These are phyloP conservation scores for Centaurea solstitialis DNA, from an alignment of 129 eudicot species.

Conservation along the genomic window DNA sequence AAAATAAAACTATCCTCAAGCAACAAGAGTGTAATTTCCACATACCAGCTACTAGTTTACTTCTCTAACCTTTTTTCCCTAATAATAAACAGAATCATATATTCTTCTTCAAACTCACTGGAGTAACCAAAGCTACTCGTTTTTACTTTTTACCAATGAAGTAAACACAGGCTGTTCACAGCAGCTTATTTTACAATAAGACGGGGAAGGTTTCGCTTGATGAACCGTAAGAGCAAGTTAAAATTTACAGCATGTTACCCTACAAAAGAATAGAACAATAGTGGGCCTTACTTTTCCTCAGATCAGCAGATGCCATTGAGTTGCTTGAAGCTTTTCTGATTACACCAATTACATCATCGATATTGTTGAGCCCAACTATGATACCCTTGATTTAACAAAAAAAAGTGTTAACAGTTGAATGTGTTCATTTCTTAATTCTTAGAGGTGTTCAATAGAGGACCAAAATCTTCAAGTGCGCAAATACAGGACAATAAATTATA, in stretches of 20 bases:
- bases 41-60: not conserved
- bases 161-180: not conserved
- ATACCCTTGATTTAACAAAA: slow-evolving; percentile 62
- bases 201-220: not conserved
- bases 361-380: slow-evolving; percentile 85
- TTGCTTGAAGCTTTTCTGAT: slow-evolving; percentile 85
- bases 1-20: not conserved
- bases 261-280: slow-evolving; percentile 2
- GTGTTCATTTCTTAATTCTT: not conserved
- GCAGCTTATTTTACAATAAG: not conserved
- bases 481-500: not conserved
- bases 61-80: not conserved
- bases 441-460: not conserved
- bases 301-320: slow-evolving; percentile 58
- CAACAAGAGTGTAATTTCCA: not conserved
- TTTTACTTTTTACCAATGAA: not conserved
- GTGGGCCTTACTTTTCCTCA: slow-evolving; percentile 61
- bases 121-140: not conserved
- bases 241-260: not conserved
- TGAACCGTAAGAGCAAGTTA: not conserved
- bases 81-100: not conserved
- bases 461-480: slow-evolving; percentile 1
- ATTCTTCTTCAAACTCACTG: not conserved
- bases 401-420: not conserved
- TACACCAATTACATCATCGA: slow-evolving; percentile 68